Conservation (phyloP, 495 filamentous ascomycete species). For the Talaromyces stipitatus region DNA sequence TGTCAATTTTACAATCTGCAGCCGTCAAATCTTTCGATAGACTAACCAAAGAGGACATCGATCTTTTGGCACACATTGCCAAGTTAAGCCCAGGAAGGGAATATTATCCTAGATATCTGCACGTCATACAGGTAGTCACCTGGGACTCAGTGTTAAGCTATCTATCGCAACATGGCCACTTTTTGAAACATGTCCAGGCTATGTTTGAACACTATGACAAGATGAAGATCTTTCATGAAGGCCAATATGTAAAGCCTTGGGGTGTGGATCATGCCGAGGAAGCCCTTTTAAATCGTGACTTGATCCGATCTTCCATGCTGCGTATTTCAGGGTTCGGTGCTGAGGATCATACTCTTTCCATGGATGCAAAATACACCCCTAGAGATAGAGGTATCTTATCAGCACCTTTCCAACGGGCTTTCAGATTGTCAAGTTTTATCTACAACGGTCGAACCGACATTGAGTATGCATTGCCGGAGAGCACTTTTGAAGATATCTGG, state of each 20-base stretch:
- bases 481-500: slow-evolving; percentile 6
- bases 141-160: slow-evolving; percentile 24
- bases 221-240: slow-evolving; percentile 12
- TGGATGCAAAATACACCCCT: slow-evolving; percentile 25
- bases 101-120: neutral
- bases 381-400: neutral
- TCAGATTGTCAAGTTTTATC: neutral
- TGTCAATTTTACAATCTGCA: neutral
- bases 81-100: neutral
- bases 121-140: neutral
- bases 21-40: neutral
- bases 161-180: slow-evolving; percentile 45
- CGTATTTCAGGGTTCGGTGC: slow-evolving; percentile 45
- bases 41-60: neutral
- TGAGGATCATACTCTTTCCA: slow-evolving; percentile 28
- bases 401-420: neutral
- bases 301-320: slow-evolving; percentile 40
- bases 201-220: slow-evolving; percentile 32
- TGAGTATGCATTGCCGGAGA: neutral
- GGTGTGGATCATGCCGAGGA: slow-evolving; percentile 2
- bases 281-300: slow-evolving; percentile 29
- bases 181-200: slow-evolving; percentile 25
- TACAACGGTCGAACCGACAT: neutral
- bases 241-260: neutral
- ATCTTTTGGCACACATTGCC: neutral